Evolutionary conservation across 176 grass and related monocot genomes (phyloP).

Genomic region (Olyra latifolia): DNA sequence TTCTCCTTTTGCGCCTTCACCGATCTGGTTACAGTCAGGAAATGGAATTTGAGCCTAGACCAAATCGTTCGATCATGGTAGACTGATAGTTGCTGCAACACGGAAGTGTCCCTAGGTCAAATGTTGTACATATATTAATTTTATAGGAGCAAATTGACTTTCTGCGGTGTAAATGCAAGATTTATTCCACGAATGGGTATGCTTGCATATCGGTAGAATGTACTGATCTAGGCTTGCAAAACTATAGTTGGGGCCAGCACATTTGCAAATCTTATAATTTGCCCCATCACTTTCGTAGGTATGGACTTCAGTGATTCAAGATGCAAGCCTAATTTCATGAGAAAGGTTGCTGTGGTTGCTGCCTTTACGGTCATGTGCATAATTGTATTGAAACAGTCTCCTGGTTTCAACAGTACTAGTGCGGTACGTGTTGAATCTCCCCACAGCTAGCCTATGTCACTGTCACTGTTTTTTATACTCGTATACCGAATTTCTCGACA

Average conservation of each 20-base stretch:
- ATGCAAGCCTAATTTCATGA: conserved; percentile 63
- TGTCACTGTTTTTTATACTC: no score
- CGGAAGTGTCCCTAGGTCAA: background rate
- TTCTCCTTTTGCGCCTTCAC: background rate
- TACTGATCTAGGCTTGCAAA: background rate
- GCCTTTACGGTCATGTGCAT: conserved; percentile 66
- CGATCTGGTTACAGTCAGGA: background rate
- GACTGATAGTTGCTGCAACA: background rate
- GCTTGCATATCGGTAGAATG: background rate
- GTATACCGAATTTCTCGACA: no score
- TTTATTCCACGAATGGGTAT: background rate
- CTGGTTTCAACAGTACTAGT: conserved; percentile 48
- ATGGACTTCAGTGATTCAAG: conserved; percentile 68
- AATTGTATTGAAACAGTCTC: conserved; percentile 70
- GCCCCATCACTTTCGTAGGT: conserved; percentile 19
- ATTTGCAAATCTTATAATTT: conserved; percentile 6
- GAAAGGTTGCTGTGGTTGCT: conserved; percentile 57
- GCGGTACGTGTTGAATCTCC: conserved; percentile 49
- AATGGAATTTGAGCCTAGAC: background rate
- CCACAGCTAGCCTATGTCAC: conserved; percentile 14
- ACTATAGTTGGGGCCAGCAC: background rate
- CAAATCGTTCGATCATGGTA: background rate
- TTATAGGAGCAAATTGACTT: background rate
- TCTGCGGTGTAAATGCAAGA: background rate
- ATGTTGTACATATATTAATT: no score